Evolutionary conservation across 176 grass and related monocot species (phyloP).

Genomic region (Ensete ventricosum): DNA sequence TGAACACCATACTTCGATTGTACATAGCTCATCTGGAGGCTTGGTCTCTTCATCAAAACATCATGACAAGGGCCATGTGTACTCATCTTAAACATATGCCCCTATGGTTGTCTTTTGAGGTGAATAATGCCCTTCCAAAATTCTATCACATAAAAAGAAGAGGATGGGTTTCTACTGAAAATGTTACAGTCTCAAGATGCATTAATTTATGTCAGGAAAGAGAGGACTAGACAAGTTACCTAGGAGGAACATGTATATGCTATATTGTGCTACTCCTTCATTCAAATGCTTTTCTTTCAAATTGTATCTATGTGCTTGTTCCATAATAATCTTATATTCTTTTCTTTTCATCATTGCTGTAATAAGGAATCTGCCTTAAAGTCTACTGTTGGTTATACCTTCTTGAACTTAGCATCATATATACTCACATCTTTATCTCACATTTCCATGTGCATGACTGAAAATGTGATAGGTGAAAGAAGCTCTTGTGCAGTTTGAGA

Average conservation of each 20-base stretch:
- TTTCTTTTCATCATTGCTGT: background rate
- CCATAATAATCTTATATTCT: background rate
- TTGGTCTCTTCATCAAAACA: no score
- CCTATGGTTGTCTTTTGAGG: no score
- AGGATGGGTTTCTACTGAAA: background rate
- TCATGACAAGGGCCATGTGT: no score
- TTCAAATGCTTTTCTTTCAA: background rate
- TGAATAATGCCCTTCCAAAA: no score
- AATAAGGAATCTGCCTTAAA: background rate
- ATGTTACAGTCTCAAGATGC: background rate
- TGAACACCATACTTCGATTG: no score
- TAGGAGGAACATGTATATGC: background rate
- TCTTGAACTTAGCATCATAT: background rate
- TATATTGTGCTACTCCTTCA: background rate
- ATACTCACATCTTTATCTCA: constrained; percentile 3
- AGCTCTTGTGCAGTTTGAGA: constrained; percentile 71
- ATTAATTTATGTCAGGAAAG: background rate
- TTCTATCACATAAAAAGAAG: background rate
- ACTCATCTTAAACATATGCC: no score
- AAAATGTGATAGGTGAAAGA: constrained; percentile 63
- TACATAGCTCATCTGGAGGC: no score
- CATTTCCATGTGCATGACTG: constrained; percentile 20
- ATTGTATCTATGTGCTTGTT: background rate
- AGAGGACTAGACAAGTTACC: background rate
- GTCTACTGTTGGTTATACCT: background rate